phyloP scores from a whole-genome alignment of 148 eudicot species.

The Amaranthus hypochondriacus region DNA sequence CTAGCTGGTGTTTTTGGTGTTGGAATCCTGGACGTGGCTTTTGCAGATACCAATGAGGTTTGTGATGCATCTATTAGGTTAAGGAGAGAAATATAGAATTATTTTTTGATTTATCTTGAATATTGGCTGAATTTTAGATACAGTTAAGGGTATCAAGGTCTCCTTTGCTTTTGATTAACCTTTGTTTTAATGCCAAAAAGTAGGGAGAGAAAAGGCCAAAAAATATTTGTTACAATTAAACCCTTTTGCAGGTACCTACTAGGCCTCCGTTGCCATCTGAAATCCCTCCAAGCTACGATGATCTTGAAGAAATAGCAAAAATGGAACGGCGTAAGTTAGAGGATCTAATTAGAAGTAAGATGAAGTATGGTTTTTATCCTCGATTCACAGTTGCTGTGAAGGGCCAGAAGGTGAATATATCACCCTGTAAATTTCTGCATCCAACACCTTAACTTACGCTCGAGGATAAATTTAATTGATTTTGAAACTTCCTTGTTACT shows the following conservation, averaged over 20 bases:
- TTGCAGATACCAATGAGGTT: slow-evolving; percentile 85
- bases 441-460: not conserved
- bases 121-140: too few relatives aligned
- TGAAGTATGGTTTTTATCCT: slow-evolving; percentile 78
- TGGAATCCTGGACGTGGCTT: slow-evolving; percentile 50
- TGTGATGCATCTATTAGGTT: slow-evolving; percentile 9
- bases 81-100: too few relatives aligned
- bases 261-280: slow-evolving; percentile 44
- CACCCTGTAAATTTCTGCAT: slow-evolving; percentile 6
- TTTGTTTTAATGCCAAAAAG: too few relatives aligned
- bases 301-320: slow-evolving; percentile 77
- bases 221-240: not conserved
- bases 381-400: slow-evolving; percentile 71
- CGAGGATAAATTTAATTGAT: not conserved
- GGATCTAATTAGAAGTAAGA: slow-evolving; percentile 64
- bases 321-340: slow-evolving; percentile 65
- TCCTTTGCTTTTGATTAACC: too few relatives aligned
- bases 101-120: too few relatives aligned
- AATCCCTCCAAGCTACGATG: slow-evolving; percentile 43
- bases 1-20: slow-evolving; percentile 69
- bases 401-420: slow-evolving; percentile 75
- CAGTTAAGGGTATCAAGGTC: too few relatives aligned
- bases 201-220: too few relatives aligned
- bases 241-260: slow-evolving; percentile 36
- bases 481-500: not conserved